Evolutionary conservation across 495 filamentous ascomycete genomes (phyloP), one percentile per base, ranked within the genome.

Genomic region (Trypethelium eluteriae): DNA sequence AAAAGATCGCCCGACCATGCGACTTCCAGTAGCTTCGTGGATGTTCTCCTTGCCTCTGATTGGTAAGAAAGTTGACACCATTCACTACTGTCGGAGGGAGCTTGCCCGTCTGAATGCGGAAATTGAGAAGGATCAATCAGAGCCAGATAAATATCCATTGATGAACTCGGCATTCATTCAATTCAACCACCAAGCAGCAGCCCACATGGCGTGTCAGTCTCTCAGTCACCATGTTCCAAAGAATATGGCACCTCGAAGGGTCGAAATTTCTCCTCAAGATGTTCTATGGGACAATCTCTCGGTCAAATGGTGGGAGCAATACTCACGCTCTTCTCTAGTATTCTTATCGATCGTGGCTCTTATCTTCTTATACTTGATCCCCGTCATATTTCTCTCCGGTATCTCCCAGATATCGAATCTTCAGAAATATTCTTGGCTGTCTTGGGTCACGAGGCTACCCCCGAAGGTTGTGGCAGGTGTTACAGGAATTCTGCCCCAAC

Each of bases 141-240:
- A 92, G 39, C 90, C 89, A 0, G 93, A 97, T 70, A 86, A 86
- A 38, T 98, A 89, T 68, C 95, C 94, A 2, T 79, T 93, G 64
- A 96, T 98, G 93, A 97, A 92, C 71, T 96, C 95, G 12, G 94
- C 94, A 14, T 98, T 98, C 72, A 92, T 98, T 64, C 94, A 98
- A 75, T 98, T 98, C 82, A 96, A 98, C 71, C 90, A 96, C 72
- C 94, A 98, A 76, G 91, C 96, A 4, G 92, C 93, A 7, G 94
- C 94, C 2, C 94, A 98, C 72, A 98, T 98, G 94, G 93, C 93
- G 66, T 96, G 91, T 75, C 94, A 98, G 76, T 83, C 91, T 35
- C 85, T 96, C 68, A 92, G 86, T 53, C 93, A 98, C 71, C 94
- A 98, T 72, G 75, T 94, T 5, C 95, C 95, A 2, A 91, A 93